Percentiles rank a stretch among this genome's conserved stretches.
phyloP scores from a whole-genome alignment of 805 yeast genomes.

The Yamadazyma nakazawae region DNA sequence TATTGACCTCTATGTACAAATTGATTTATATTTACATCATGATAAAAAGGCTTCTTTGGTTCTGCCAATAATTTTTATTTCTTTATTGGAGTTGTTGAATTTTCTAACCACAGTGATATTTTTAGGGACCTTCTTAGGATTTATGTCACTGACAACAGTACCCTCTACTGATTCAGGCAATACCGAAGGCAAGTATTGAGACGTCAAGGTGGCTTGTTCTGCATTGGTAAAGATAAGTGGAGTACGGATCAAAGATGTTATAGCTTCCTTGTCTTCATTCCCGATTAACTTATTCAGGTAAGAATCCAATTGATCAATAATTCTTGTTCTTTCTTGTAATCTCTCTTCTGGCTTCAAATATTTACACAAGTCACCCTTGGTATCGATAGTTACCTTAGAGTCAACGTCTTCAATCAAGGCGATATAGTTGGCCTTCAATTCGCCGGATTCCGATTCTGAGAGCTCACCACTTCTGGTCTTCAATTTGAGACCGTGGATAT shows the following conservation, averaged over 20 bases:
- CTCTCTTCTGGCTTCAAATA: constrained; percentile 32
- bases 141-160: constrained; percentile 32
- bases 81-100: constrained; percentile 57
- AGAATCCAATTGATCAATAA: constrained; percentile 19
- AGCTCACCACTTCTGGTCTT: constrained; percentile 36
- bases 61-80: constrained; percentile 52
- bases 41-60: constrained; percentile 46
- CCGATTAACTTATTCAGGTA: constrained; percentile 26
- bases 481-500: constrained; percentile 44
- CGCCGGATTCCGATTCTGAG: constrained; percentile 21
- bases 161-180: constrained; percentile 48
- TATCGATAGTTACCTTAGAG: constrained; percentile 46
- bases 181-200: constrained; percentile 53
- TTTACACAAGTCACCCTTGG: constrained; percentile 36
- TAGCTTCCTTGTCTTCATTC: constrained; percentile 36
- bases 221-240: constrained; percentile 37
- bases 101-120: constrained; percentile 49
- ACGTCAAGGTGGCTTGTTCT: constrained; percentile 39
- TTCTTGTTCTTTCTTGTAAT: constrained; percentile 19
- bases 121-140: constrained; percentile 45
- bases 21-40: constrained; percentile 1
- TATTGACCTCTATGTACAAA: constrained; percentile 6
- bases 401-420: constrained; percentile 42
- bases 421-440: constrained; percentile 27
- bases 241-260: constrained; percentile 42